Conservation (phyloP, 139 green algal genomes). For the Chlamydomonas sp. region DNA sequence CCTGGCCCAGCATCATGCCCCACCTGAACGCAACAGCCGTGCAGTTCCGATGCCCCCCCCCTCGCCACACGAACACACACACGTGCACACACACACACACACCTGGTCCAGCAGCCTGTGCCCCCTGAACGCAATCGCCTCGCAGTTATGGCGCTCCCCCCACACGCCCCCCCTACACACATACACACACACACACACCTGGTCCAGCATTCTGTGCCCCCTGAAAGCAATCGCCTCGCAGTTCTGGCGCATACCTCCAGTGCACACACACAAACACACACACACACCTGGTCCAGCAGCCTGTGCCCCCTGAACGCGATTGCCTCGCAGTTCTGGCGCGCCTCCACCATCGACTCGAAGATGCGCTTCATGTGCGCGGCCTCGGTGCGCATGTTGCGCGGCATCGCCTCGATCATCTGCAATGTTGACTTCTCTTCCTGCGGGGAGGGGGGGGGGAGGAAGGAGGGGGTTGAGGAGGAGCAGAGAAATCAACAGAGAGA, state of each 20-base stretch:
- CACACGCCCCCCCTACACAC: too few species aligned
- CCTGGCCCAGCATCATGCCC: too few species aligned
- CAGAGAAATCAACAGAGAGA: too few species aligned
- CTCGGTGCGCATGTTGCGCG: slow-evolving; percentile 10
- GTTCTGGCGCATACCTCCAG: too few species aligned
- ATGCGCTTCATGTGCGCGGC: slow-evolving; percentile 20
- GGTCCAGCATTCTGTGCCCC: slow-evolving; percentile 38
- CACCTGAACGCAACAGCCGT: too few species aligned
- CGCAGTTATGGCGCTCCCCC: slow-evolving; percentile 27
- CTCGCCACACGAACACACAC: too few species aligned
- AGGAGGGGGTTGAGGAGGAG: background rate
- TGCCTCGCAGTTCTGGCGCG: slow-evolving; percentile 33
- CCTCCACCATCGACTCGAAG: slow-evolving; percentile 14
- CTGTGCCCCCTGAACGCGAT: slow-evolving; percentile 41
- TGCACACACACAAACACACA: too few species aligned
- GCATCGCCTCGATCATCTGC: slow-evolving; percentile 11
- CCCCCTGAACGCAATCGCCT: too few species aligned
- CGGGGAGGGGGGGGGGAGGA: background rate
- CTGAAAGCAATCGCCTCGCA: slow-evolving; percentile 42
- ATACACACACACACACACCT: too few species aligned
- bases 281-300: slow-evolving; percentile 46
- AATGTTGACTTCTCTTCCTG: slow-evolving; percentile 19
- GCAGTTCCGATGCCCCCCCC: too few species aligned
- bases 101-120: too few species aligned
- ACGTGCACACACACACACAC: too few species aligned